Base-by-base conservation (phyloP, 192 early-diverging fungal species). In the Backusella tarrabulga region DNA sequence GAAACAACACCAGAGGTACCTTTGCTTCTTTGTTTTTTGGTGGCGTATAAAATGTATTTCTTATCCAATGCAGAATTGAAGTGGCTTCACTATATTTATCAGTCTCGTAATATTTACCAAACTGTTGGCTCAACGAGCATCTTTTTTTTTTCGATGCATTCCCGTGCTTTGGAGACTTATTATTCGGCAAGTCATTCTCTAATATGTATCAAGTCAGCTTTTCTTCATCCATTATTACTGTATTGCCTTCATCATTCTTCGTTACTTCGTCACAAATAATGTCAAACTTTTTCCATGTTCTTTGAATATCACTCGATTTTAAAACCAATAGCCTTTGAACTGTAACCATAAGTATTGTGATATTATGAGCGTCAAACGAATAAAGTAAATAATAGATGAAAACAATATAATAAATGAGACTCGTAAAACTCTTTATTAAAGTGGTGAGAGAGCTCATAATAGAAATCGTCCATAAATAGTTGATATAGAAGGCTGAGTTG, bases 251-350 rank as follows among this genome's bases (percentile, higher is more conserved):
- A 72, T 72, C 46, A 72, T 72, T 72, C 36, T 72, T 72, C 35
- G 71, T 46, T 54, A 72, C 71, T 72, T 72, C 71, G 15, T 46
- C 71, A 52, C 71, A 54, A 54, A 72, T 34, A 54, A 72, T 46
- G 46, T 54, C 71, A 72, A 72, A 36, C 54, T 72, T 54, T 72
- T 54, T 72, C 46, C 71, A 34, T 52, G 46, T 3, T 54, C 35
- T 72, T 72, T 72, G 46, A 72, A 72, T 54, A 72, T 72, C 71
- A 72, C 34, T 72, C 71, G 71, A 72, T 72, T 52, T 72, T 72
- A 54, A 72, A 72, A 35, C 46, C 71, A 72, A 72, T n/a, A 54
- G 54, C 17, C 54, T 72, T 72, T 72, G 71, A 36, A 52, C 41
- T 72, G 32, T 72, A 14, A 34, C 71, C n/a, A 54, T 23, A 72